These are phyloP conservation scores for Hyphochytrium catenoides DNA, from an alignment of 352 stramenopile species.

Conservation along the genomic window DNA sequence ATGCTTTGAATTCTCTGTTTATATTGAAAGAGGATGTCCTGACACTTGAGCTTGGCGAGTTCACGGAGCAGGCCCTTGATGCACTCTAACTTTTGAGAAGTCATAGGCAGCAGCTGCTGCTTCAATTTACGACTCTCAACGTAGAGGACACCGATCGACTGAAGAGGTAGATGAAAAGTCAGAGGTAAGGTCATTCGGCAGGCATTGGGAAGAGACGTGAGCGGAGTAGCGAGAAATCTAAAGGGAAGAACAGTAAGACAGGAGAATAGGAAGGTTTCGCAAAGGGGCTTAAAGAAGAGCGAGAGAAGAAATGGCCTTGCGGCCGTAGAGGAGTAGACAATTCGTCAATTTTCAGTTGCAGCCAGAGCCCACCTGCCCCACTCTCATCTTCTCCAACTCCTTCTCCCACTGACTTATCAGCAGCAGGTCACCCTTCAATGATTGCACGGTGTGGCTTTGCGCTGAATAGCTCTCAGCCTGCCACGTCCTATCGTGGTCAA, in stretches of 20 bases:
- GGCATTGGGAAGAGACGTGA: too few species aligned
- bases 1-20: conserved; percentile 62
- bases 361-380: too few species aligned
- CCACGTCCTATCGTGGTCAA: conserved; percentile 68
- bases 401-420: conserved; percentile 74
- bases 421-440: conserved; percentile 65
- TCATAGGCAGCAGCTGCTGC: conserved; percentile 71
- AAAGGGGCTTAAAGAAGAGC: too few species aligned
- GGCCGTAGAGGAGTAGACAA: too few species aligned
- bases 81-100: conserved; percentile 58
- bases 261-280: too few species aligned
- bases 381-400: conserved; percentile 77
- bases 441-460: conserved; percentile 49
- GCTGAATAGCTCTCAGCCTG: conserved; percentile 57
- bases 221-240: too few species aligned
- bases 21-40: conserved; percentile 62
- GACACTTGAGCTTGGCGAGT: conserved; percentile 56
- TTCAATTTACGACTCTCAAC: conserved; percentile 81
- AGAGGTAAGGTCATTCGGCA: too few species aligned
- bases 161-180: too few species aligned
- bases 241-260: too few species aligned
- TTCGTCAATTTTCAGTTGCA: too few species aligned
- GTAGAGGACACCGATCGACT: conserved; percentile 72
- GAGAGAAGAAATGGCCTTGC: too few species aligned
- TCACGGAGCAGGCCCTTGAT: conserved; percentile 79